Evolutionary conservation across 2,329 filamentous ascomycete species (phyloP), one percentile per base, ranked within the genome.

Genomic region (Ophiostoma sp.): DNA sequence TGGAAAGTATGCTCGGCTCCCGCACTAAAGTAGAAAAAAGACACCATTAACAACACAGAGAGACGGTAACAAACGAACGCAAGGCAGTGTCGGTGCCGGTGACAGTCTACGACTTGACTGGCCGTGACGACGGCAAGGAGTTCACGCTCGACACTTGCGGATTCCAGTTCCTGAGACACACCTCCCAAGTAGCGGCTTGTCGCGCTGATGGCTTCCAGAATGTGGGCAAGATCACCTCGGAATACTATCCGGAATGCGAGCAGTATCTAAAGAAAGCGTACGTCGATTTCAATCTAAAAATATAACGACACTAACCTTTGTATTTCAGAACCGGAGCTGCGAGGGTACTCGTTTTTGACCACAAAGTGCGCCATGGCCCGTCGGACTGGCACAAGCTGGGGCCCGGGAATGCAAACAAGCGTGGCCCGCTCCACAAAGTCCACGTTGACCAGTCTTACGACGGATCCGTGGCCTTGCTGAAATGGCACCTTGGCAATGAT

Each of bases 371-470:
- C 48, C 77, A 78, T 64, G 80, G 80, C 0, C 80, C 79, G 7
- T 78, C 80, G 3, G 76, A 81, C 70, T 93, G 90, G 89, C 86
- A 88, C 76, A 90, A 90, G 75, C 77, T 89, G 81, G 86, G 88
- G 81, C 70, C 87, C 83, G 33, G 89, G 85, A 88, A 85, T 77
- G 74, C 84, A 83, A 67, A 79, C 75, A 82, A 92, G 77, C 83
- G 86, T 31, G 80, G 81, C 0, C 83, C 83, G 0, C 79, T 83
- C 4, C 79, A 81, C 69, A 79, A 81, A 31, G 82, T 83, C 0
- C 83, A 85, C 72, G 81, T 84, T 71, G 83, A 84, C 72, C 82
- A 76, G 73, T 77, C 76, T 75, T 57, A 57, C 23, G 17, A 27
- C 23, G 52, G 52, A 27, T n/a, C 52, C 10, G 52, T n/a, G 10